These are phyloP conservation scores for Seiridium unicorne DNA, from an alignment of 2,329 filamentous ascomycete genomes.

Conservation along the genomic window DNA sequence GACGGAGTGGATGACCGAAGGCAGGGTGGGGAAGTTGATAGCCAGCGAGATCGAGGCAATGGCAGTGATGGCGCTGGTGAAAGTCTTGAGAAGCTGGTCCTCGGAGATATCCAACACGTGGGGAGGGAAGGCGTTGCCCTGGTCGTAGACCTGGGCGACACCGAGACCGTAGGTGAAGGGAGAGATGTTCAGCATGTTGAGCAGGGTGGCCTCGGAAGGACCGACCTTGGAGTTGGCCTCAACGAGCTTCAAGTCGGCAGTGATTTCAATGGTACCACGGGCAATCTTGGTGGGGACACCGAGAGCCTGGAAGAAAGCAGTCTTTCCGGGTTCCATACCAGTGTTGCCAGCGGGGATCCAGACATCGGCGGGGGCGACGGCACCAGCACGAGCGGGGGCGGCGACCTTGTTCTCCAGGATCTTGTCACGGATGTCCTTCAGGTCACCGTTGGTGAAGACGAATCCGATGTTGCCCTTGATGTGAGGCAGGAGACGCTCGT, in stretches of 20 bases:
- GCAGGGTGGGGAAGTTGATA: slow-evolving; percentile 90
- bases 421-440: slow-evolving; percentile 90
- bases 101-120: slow-evolving; percentile 90
- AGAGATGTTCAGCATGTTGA: slow-evolving; percentile 99
- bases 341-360: slow-evolving; percentile 98
- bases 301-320: slow-evolving; percentile 99
- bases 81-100: slow-evolving; percentile 84
- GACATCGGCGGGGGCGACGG: slow-evolving; percentile 89
- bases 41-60: slow-evolving; percentile 91
- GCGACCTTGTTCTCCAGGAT: slow-evolving; percentile 97
- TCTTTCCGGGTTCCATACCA: slow-evolving; percentile 99
- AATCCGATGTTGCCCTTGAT: slow-evolving; percentile 98
- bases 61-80: slow-evolving; percentile 78
- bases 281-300: slow-evolving; percentile 99
- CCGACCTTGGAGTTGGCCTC: slow-evolving; percentile 93
- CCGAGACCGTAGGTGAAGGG: slow-evolving; percentile 99
- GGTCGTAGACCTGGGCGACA: slow-evolving; percentile 94
- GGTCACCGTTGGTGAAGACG: slow-evolving; percentile 98
- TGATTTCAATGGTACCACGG: slow-evolving; percentile 99
- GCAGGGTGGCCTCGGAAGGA: slow-evolving; percentile 95
- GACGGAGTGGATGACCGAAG: slow-evolving; percentile 93
- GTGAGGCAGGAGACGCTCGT: slow-evolving; percentile 93
- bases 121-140: slow-evolving; percentile 88
- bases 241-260: slow-evolving; percentile 94
- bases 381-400: slow-evolving; percentile 96